phyloP scores from a whole-genome alignment of 1,284 basidiomycete genomes.

The Melampsora americana region DNA sequence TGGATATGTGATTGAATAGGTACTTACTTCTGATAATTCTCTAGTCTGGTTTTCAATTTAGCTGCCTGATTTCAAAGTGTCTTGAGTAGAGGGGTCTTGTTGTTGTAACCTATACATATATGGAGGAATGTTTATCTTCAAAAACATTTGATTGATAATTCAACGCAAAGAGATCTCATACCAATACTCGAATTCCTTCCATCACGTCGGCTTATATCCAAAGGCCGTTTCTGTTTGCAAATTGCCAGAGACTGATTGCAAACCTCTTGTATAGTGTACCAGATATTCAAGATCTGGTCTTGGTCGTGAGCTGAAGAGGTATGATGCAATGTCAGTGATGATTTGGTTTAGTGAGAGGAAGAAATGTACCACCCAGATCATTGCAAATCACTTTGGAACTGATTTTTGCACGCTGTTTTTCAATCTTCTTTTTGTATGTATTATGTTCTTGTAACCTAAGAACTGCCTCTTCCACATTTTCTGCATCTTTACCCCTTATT shows the following conservation, averaged over 20 bases:
- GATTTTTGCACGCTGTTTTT: no score
- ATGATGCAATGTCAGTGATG: no score
- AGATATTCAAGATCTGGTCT: background rate
- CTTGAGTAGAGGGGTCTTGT: background rate
- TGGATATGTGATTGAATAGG: background rate
- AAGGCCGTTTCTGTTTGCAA: constrained; percentile 3
- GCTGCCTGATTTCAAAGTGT: background rate
- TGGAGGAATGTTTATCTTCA: background rate
- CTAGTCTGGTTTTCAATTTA: background rate
- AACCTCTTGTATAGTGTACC: constrained; percentile 6
- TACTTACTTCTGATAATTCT: background rate
- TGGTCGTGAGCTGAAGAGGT: background rate
- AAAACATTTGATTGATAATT: background rate
- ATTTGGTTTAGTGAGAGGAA: no score
- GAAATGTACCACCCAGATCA: no score
- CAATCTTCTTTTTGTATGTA: no score
- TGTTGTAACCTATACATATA: background rate
- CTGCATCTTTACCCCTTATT: no score
- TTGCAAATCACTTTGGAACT: no score
- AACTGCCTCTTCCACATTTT: no score
- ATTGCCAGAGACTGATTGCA: background rate
- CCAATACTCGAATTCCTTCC: constrained; percentile 1
- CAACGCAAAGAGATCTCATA: background rate
- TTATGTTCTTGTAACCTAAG: no score
- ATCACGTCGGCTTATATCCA: background rate